Evolutionary conservation across 192 early-diverging fungal species (phyloP).

Genomic region (Coemansia sp.): DNA sequence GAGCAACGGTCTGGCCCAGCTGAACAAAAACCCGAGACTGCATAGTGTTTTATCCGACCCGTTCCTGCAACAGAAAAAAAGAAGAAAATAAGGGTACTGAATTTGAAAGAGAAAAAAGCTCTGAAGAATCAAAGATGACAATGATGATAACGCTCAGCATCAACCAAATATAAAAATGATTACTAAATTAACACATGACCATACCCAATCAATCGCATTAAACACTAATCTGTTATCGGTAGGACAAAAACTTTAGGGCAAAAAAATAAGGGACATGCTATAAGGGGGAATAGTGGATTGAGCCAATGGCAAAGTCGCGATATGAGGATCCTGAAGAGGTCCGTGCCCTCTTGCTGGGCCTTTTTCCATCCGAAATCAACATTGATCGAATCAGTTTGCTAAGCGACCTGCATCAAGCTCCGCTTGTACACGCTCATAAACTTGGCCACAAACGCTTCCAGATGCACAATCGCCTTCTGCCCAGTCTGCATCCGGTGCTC

Average conservation of each 20-base stretch:
- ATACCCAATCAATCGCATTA: neutral
- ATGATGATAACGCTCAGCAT: neutral
- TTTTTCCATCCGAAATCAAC: neutral
- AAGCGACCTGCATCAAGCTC: conserved; percentile 54
- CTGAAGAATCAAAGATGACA: neutral
- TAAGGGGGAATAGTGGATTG: neutral
- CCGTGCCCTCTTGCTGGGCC: neutral
- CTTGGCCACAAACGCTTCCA: conserved; percentile 91
- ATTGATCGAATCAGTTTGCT: neutral
- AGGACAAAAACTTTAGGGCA: too few relatives aligned
- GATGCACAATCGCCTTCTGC: conserved; percentile 89
- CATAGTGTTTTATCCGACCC: conserved; percentile 12
- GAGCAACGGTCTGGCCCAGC: conserved; percentile 38
- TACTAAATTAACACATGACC: too few relatives aligned
- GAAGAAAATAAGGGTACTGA: neutral
- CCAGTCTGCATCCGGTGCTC: conserved; percentile 86
- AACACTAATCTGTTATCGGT: too few relatives aligned
- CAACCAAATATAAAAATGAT: neutral
- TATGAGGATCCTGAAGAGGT: conserved; percentile 1
- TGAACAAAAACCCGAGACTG: conserved; percentile 45
- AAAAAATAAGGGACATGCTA: neutral
- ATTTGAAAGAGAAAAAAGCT: neutral
- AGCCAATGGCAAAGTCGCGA: conserved; percentile 14
- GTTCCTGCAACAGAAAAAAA: neutral
- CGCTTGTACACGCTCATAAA: conserved; percentile 91